Base-by-base conservation (phyloP, 768 basidiomycete genomes). In the Pluteus cervinus region DNA sequence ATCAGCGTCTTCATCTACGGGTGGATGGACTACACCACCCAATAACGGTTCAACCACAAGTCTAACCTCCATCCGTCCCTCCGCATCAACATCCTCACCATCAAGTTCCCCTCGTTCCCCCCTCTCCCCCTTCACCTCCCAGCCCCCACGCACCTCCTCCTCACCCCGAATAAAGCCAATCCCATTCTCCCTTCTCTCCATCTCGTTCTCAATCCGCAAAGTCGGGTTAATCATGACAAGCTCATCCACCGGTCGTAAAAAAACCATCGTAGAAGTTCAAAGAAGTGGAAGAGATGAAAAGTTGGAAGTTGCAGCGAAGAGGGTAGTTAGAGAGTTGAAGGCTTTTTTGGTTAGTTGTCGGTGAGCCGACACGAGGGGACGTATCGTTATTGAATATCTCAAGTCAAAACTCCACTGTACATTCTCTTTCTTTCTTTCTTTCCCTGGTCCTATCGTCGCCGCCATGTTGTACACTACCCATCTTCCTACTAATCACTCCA, bases 221-320 rank as follows among this genome's bases (percentile, higher is more conserved):
- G 62, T 71, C 7, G 65, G 66, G 4, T 41, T 74, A 23, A 48
- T 67, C 11, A 48, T 66, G 22, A 21, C 36, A 33, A 46, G 56
- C 18, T 39, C 51, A 1, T 54, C 58, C 24, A 48, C 33, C 4
- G 50, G 55, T 24, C 54, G 65, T 31, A 75, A 68, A 47, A 59
- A 71, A 34, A 81, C 76, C 4, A 69, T 83, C 31, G 64, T 75
- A 4, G 74, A 80, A 42, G 69, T 74, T 4, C 49, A 61, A 7
- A 48, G 79, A 35, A 56, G 39, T 10, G 41, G 44, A 8, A 64
- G 65, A 40, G 69, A 76, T 24, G 80, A 83, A 53, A 63, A 57
- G 44, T 53, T 86, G 25, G 81, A 85, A 55, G 49, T 56, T 3
- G 55, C 71, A 1, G 81, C 81, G 21, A 69, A 63, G 50, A 62